Conservation (phyloP, 176 grass and related monocot species). For the maize (Zea mays) region Zm-B73-REFERENCE-NAM-5.0 NC_050100.1:97644001-97644500, state of each 20-base stretch:
- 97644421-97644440: too few relatives aligned
- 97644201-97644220: neutral
- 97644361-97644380: neutral
- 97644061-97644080: constrained; percentile 23
- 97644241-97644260: constrained; percentile 14
- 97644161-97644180: neutral
- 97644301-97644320: constrained; percentile 19
- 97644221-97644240: neutral
- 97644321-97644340: constrained; percentile 5
- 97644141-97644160: constrained; percentile 27
- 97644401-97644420: too few relatives aligned
- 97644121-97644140: constrained; percentile 29
- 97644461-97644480: too few relatives aligned
- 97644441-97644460: too few relatives aligned
- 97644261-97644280: neutral
- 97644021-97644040: constrained; percentile 29
- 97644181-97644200: neutral
- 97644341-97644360: constrained; percentile 4
- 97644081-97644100: constrained; percentile 21
- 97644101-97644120: constrained; percentile 19
- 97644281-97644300: constrained; percentile 16
- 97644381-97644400: too few relatives aligned
- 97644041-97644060: constrained; percentile 29
- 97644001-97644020: constrained; percentile 31
- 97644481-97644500: too few relatives aligned